Base-by-base conservation (phyloP, 2,329 filamentous ascomycete genomes). In the Fusarium sp. region DNA sequence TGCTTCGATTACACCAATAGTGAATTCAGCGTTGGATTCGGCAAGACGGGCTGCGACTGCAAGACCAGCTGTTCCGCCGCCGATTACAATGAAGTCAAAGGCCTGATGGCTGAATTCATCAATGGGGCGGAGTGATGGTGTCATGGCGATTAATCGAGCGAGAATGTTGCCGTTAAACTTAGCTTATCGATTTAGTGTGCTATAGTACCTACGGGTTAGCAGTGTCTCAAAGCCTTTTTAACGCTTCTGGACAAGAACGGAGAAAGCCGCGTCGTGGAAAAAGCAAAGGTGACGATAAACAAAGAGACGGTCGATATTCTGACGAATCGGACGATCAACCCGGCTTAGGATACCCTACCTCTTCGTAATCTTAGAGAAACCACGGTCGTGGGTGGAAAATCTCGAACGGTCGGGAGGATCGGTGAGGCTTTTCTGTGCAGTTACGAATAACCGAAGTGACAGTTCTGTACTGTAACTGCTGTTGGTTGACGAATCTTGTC, bases 61-160 rank as follows among this genome's bases (percentile, higher is more conserved):
- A n/a, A 88, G 77, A 16, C 86, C 86, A 15, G 84, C 84, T 8
- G 84, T 86, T 8, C 85, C 86, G 36, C 86, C 86, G 33, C 86
- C 86, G 23, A 87, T 75, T 57, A 88, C 72, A 38, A 87, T 67
- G 57, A 76, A 80, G 62, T 78, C 75, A 38, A 77, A 80, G 28
- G 40, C 23, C 10, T 57, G 70, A 4, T 57, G 55, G 16, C 57
- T 58, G 50, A 79, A 79, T 13, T 67, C 69, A 20, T 73, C 72
- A 5, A 59, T 42, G 11, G 36, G 57, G 40, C 56, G 37, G 26
- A 55, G 31, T 34, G 51, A 38, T 40, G 26, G 42, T 8, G n/a
- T 33, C 71, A 70, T 73, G 50, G 23, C 42, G 42, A 23, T 50
- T 50, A 20, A 18, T 13, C 33, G 16, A 13, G 23, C 7, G 7